These are phyloP conservation scores for Ophiostoma australiae DNA, from an alignment of 2,329 filamentous ascomycete genomes.

Conservation along the genomic window DNA sequence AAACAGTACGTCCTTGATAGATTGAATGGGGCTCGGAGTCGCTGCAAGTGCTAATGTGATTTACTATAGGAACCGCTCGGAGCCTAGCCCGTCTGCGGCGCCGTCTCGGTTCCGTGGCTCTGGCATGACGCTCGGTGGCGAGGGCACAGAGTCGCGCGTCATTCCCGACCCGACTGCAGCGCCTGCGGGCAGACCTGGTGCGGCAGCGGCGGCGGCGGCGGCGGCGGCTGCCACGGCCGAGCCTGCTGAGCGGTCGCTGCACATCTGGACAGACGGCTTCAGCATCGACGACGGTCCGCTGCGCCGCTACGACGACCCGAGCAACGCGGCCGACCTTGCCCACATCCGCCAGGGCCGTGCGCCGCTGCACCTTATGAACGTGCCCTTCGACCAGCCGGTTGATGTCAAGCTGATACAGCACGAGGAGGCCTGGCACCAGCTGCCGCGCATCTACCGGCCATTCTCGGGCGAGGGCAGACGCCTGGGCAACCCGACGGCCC, in stretches of 20 bases:
- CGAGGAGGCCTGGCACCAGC: conserved; percentile 65
- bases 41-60: neutral
- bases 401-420: conserved; percentile 76
- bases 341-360: conserved; percentile 75
- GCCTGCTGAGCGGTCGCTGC: conserved; percentile 62
- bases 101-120: conserved; percentile 60
- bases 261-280: conserved; percentile 80
- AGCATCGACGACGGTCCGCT: conserved; percentile 78
- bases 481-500: conserved; percentile 65
- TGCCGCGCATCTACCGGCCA: conserved; percentile 71
- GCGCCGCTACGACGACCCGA: conserved; percentile 72
- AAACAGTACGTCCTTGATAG: conserved; percentile 34
- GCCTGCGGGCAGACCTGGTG: conserved; percentile 26
- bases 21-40: no score
- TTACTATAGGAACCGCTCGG: conserved; percentile 15
- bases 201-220: conserved; percentile 28
- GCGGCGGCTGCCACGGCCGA: conserved; percentile 29
- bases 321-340: conserved; percentile 63
- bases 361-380: conserved; percentile 72
- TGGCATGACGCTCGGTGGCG: conserved; percentile 72
- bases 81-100: conserved; percentile 37
- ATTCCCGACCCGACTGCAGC: conserved; percentile 57
- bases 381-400: conserved; percentile 67
- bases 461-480: conserved; percentile 68
- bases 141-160: conserved; percentile 64